Base-by-base conservation (phyloP, 371 early-diverging fungal genomes). In the Circinella umbellata region DNA sequence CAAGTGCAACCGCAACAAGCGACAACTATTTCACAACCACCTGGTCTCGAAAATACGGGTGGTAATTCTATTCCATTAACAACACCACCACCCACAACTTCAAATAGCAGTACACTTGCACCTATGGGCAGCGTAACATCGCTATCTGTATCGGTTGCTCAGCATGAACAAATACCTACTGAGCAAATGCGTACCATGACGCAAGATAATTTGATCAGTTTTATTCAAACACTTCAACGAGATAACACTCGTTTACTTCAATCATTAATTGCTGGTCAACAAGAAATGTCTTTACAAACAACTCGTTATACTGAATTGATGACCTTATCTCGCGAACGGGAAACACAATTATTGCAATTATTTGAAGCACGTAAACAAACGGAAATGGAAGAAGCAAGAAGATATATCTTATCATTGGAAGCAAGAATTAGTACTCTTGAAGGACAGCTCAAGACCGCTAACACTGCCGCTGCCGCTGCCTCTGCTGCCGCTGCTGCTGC, bases 381-480 rank as follows among this genome's bases (percentile, higher is more conserved):
- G 1, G 86, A 86, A 70, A 73, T 84, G 77, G 86, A 86, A 39
- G 84, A 84, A 61, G 73, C 76, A 0, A 69, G 76, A 38, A 71
- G 80, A 13, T 82, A 84, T 72, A 78, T 84, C 46, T 74, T 79
- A 71, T 78, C 77, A 62, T 61, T 83, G n/a, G 83, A 85, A 66
- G 76, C 70, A 27, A 39, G 55, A 49, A 64, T 74, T 64, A 62
- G 51, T 39, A 65, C 66, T 3, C 54, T 73, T 8, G 74, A 74
- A 37, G 37, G 38, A 14, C 71, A 77, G 27, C 57, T 70, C n/a
- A 61, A 65, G 36, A 39, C 69, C 4, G 51, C 51, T 8, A 51
- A 14, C 5, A n/a, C 8, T 51, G 51, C 51, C 15, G 51, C 51
- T 51, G 51, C 51, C 15, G 51, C 51, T 51, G 51, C 51, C 6